Base-by-base conservation (phyloP, 495 filamentous ascomycete species). In the Hyaloscypha bicolor region DNA sequence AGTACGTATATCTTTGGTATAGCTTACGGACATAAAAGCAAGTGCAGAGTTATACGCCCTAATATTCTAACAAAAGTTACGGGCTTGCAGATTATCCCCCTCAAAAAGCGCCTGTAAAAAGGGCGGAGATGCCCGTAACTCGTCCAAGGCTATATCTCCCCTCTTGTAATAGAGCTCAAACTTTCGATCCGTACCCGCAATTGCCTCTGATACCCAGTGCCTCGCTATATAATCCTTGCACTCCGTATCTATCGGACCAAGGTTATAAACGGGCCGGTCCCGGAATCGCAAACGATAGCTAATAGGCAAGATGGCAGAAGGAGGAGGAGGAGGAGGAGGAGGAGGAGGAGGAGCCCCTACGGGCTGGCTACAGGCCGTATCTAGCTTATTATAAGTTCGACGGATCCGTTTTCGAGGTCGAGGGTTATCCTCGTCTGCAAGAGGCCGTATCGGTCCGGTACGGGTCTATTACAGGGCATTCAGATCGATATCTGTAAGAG, bases 21-120 rank as follows among this genome's bases (percentile, higher is more conserved):
- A 57, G 22, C 55, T 57, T 29, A 57, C 16, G 29, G 29, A 57
- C 6, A 16, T 57, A 57, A 57, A 57, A 25, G 29, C 22, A 57
- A 57, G 55, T 6, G 55, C 22, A 3, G 55, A 57, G 55, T 57
- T 57, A 57, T 57, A 57, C 6, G 6, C 29, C 12, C 55, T 25
- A 57, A 57, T 57, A 57, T 57, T 57, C 55, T 57, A 29, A 25
- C 16, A 30, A 30, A 57, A 57, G 55, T 21, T 31, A 31, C 22
- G 16, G 55, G 55, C 55, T 14, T 5, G 21, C 29, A 16, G 55
- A 31, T 57, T 21, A 3, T 57, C 3, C 6, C 55, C 22, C 16
- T 29, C 16, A 29, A 29, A 57, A 5, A 57, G 55, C 55, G 55
- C 29, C 22, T 30, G 22, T 57, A 57, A 57, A 31, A 29, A 14